Percentiles rank a stretch among this genome's conserved stretches.
phyloP scores from a whole-genome alignment of 192 early-diverging fungal species.

The Podila epigama region DNA sequence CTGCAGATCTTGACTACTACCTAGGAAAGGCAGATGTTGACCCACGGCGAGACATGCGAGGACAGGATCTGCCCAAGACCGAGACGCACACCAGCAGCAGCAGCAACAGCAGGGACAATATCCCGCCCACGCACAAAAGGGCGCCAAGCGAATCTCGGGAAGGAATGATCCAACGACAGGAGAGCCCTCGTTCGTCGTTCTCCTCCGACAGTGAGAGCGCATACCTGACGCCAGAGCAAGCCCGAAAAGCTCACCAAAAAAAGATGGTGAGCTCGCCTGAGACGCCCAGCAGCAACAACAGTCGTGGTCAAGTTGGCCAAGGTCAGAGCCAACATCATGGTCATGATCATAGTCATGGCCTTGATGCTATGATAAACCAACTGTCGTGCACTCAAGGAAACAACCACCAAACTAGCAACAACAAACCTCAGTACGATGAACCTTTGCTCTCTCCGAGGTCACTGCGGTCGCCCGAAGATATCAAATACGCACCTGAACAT shows the following conservation, averaged over 20 bases:
- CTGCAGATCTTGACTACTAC: constrained; percentile 35
- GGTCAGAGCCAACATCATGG: no score
- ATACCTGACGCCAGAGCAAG: constrained; percentile 36
- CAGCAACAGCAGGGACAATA: no score
- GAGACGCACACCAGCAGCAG: constrained; percentile 5
- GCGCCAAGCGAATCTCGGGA: background rate
- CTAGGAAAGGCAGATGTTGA: constrained; percentile 37
- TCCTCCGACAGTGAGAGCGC: constrained; percentile 14
- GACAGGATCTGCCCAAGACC: constrained; percentile 16
- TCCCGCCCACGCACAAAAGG: background rate
- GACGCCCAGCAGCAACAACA: no score
- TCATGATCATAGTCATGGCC: no score
- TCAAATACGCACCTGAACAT: constrained; percentile 12
- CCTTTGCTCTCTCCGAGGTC: background rate
- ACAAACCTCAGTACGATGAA: constrained; percentile 9
- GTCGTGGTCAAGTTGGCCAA: no score
- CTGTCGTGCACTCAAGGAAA: no score
- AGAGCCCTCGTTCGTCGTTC: constrained; percentile 10
- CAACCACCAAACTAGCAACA: background rate
- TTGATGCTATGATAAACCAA: no score
- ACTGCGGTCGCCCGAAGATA: background rate
- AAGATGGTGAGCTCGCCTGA: constrained; percentile 39
- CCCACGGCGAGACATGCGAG: constrained; percentile 23
- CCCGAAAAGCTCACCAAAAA: constrained; percentile 30
- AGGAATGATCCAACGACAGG: constrained; percentile 11